Conservation (phyloP, 805 yeast genomes). For the Saturnispora diversa region DNA sequence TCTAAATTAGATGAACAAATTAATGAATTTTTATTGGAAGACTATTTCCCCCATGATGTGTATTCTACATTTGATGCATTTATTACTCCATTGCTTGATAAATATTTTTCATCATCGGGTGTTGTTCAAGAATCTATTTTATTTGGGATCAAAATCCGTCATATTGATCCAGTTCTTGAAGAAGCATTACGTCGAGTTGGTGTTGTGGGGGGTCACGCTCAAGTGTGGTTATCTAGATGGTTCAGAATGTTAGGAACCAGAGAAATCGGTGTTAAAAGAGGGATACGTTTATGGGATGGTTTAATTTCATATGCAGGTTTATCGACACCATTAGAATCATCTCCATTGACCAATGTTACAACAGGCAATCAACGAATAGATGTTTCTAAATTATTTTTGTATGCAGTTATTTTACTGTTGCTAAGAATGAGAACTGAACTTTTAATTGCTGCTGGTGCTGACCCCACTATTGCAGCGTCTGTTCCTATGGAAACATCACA, state of each 20-base stretch:
- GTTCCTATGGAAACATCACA: neutral
- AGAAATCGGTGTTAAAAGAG: slow-evolving; percentile 36
- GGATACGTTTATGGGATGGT: slow-evolving; percentile 43
- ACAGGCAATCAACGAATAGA: slow-evolving; percentile 8
- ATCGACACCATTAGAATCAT: slow-evolving; percentile 7
- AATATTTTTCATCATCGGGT: slow-evolving; percentile 32
- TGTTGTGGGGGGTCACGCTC: slow-evolving; percentile 26
- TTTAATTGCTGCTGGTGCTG: slow-evolving; percentile 9
- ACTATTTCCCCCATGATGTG: slow-evolving; percentile 26
- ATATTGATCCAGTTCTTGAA: slow-evolving; percentile 32
- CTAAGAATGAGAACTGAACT: slow-evolving; percentile 16
- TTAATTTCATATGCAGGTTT: slow-evolving; percentile 26
- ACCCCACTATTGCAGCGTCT: slow-evolving; percentile 1
- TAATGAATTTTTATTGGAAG: slow-evolving; percentile 32
- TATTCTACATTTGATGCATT: slow-evolving; percentile 36
- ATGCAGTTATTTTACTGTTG: slow-evolving; percentile 35
- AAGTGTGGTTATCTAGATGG: slow-evolving; percentile 49
- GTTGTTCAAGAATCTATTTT: slow-evolving; percentile 40
- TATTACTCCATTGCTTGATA: slow-evolving; percentile 31
- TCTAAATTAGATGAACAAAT: slow-evolving; percentile 29
- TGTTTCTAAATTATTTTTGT: slow-evolving; percentile 29
- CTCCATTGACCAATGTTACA: neutral
- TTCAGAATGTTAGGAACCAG: slow-evolving; percentile 39
- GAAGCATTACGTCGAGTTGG: slow-evolving; percentile 11
- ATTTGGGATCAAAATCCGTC: slow-evolving; percentile 41